A percentile compares a stretch with the other conserved stretches of the same genome.
These are phyloP conservation scores for Monosporozyma aquatica DNA, from an alignment of 805 yeast species.

Conservation along the genomic window DNA sequence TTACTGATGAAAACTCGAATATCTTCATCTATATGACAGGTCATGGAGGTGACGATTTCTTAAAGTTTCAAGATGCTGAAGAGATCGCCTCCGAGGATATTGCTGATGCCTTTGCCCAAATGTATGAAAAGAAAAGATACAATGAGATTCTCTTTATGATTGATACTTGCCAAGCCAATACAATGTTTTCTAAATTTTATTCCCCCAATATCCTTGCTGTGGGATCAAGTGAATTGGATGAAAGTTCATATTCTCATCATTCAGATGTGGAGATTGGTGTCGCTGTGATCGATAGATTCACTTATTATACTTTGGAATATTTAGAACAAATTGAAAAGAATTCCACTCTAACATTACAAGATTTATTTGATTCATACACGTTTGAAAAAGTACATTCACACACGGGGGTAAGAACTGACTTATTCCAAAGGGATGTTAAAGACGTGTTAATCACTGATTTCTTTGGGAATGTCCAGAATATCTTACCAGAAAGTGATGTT, in stretches of 20 bases:
- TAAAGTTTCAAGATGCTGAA: slow-evolving; percentile 97
- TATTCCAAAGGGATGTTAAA: slow-evolving; percentile 49
- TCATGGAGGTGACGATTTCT: slow-evolving; percentile 96
- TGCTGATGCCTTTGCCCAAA: slow-evolving; percentile 94
- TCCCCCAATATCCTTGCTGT: slow-evolving; percentile 89
- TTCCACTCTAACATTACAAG: slow-evolving; percentile 68
- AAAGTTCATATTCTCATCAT: slow-evolving; percentile 90
- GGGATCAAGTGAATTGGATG: slow-evolving; percentile 82
- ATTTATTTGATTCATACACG: slow-evolving; percentile 75
- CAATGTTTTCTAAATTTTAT: slow-evolving; percentile 88
- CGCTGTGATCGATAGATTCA: slow-evolving; percentile 94
- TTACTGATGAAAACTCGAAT: slow-evolving; percentile 90
- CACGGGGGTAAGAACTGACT: slow-evolving; percentile 85
- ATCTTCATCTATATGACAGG: slow-evolving; percentile 94
- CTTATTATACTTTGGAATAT: slow-evolving; percentile 83
- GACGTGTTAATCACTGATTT: slow-evolving; percentile 83
- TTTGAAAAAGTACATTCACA: slow-evolving; percentile 81
- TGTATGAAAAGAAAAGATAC: slow-evolving; percentile 92
- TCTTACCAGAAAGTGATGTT: slow-evolving; percentile 42
- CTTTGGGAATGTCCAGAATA: slow-evolving; percentile 84
- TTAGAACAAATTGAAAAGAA: slow-evolving; percentile 73
- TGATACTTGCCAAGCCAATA: slow-evolving; percentile 97
- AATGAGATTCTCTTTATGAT: slow-evolving; percentile 95
- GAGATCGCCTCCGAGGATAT: slow-evolving; percentile 92
- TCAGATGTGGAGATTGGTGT: slow-evolving; percentile 95